Evolutionary conservation across 108 stramenopile genomes (phyloP).

Genomic region (Thalassiosira profunda): DNA sequence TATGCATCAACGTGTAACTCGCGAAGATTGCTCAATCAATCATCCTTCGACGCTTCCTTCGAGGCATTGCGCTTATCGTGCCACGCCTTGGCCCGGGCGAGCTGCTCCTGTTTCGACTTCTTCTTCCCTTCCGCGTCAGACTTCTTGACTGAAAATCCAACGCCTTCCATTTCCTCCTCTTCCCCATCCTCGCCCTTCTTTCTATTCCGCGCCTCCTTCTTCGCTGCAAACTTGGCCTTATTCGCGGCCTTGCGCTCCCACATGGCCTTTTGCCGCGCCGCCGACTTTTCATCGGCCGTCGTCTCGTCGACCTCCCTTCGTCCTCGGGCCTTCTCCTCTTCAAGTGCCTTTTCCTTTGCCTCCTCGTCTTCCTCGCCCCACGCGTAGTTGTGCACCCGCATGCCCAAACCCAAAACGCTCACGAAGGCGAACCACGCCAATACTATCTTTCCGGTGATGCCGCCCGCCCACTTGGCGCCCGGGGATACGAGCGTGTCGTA

Average conservation of each 20-base stretch:
- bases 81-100: too few species aligned
- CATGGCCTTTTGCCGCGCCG: conserved; percentile 20
- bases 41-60: too few species aligned
- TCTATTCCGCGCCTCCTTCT: conserved; percentile 13
- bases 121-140: conserved; percentile 12
- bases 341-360: conserved; percentile 1
- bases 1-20: too few species aligned
- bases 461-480: conserved; percentile 14
- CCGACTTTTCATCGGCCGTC: conserved; percentile 6
- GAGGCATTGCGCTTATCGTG: too few species aligned
- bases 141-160: conserved; percentile 34
- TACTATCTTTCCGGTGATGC: conserved; percentile 10
- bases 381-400: conserved; percentile 47
- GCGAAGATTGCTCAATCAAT: too few species aligned
- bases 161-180: conserved; percentile 25
- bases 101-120: too few species aligned
- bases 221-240: conserved; percentile 25
- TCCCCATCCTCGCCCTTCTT: background rate
- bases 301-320: conserved; percentile 2
- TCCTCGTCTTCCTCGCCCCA: conserved; percentile 25
- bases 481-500: conserved; percentile 18
- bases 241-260: conserved; percentile 34
- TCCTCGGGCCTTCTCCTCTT: conserved; percentile 16
- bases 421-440: conserved; percentile 33
- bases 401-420: conserved; percentile 27